Evolutionary conservation across 1,284 basidiomycete species (phyloP).

Genomic region (Ceratobasidium sp.): DNA sequence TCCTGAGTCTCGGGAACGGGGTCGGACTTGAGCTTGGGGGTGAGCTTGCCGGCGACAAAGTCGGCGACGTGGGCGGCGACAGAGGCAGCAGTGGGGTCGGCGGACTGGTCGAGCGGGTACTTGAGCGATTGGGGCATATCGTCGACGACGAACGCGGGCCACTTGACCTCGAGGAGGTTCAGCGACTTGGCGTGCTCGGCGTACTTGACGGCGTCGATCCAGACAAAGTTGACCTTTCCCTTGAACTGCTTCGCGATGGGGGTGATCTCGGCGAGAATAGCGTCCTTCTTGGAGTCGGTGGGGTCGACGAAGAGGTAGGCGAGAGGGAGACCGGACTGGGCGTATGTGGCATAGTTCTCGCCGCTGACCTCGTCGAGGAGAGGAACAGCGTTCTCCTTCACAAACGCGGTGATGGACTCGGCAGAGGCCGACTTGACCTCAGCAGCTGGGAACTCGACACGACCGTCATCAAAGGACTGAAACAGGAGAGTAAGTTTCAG

Average conservation of each 20-base stretch:
- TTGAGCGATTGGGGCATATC: constrained; percentile 86
- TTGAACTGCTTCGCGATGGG: constrained; percentile 85
- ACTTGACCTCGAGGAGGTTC: constrained; percentile 84
- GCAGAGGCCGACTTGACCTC: constrained; percentile 68
- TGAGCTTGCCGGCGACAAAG: constrained; percentile 76
- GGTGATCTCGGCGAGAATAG: constrained; percentile 74
- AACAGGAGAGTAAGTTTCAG: constrained; percentile 17
- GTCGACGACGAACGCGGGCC: constrained; percentile 96
- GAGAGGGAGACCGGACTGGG: constrained; percentile 83
- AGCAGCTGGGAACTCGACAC: constrained; percentile 73
- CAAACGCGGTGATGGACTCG: constrained; percentile 78
- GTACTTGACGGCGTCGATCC: constrained; percentile 97
- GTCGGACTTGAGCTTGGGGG: constrained; percentile 91
- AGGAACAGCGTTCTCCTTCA: constrained; percentile 87
- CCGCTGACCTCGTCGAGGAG: constrained; percentile 92
- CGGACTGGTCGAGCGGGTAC: constrained; percentile 83
- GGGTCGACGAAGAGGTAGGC: constrained; percentile 97
- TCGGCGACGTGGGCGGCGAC: constrained; percentile 71
- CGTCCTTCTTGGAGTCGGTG: constrained; percentile 67
- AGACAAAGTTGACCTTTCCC: constrained; percentile 95
- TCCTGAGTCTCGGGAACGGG: constrained; percentile 87
- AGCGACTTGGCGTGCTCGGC: constrained; percentile 95
- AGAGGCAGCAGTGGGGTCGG: constrained; percentile 67
- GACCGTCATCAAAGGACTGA: constrained; percentile 83
- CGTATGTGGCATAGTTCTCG: constrained; percentile 93